A percentile compares a stretch with the other conserved stretches of the same genome.
These are phyloP conservation scores for Drosera capensis DNA, from an alignment of 148 eudicot genomes.

Conservation along the genomic window DNA sequence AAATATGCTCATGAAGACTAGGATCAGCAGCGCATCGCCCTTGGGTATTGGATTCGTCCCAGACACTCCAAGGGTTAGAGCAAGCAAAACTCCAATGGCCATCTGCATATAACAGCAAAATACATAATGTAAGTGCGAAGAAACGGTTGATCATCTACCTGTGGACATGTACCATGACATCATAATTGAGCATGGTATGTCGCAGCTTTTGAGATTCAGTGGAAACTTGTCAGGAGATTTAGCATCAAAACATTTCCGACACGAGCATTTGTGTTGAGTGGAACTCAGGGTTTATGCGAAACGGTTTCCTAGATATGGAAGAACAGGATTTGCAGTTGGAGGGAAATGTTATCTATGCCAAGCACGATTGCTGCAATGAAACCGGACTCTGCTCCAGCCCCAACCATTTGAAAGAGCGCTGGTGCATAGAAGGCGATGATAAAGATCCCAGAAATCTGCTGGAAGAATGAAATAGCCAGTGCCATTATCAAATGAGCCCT, in stretches of 20 bases:
- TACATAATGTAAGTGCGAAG: too few species aligned
- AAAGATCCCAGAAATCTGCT: slow-evolving; percentile 3
- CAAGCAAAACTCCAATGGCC: slow-evolving; percentile 1
- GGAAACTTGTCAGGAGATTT: too few species aligned
- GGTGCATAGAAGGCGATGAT: slow-evolving; percentile 4
- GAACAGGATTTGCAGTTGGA: too few species aligned
- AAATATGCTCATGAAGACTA: slow-evolving; percentile 5
- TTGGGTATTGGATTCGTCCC: not conserved
- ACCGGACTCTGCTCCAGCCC: slow-evolving; percentile 1
- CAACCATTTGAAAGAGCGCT: not conserved
- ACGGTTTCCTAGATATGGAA: too few species aligned
- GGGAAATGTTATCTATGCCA: slow-evolving; percentile 1
- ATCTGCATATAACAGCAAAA: not conserved
- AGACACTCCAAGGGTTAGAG: not conserved
- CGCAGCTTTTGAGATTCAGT: too few species aligned
- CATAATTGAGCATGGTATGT: too few species aligned
- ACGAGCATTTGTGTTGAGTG: too few species aligned
- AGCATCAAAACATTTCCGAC: too few species aligned
- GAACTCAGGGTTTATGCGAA: too few species aligned
- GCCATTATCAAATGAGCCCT: slow-evolving; percentile 5
- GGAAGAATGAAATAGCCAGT: slow-evolving; percentile 1
- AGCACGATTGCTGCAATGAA: not conserved
- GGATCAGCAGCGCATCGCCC: not conserved
- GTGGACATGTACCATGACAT: too few species aligned
- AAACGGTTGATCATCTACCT: too few species aligned